phyloP scores from a whole-genome alignment of 2,329 filamentous ascomycete genomes.

The Fusarium drepaniforme region DNA sequence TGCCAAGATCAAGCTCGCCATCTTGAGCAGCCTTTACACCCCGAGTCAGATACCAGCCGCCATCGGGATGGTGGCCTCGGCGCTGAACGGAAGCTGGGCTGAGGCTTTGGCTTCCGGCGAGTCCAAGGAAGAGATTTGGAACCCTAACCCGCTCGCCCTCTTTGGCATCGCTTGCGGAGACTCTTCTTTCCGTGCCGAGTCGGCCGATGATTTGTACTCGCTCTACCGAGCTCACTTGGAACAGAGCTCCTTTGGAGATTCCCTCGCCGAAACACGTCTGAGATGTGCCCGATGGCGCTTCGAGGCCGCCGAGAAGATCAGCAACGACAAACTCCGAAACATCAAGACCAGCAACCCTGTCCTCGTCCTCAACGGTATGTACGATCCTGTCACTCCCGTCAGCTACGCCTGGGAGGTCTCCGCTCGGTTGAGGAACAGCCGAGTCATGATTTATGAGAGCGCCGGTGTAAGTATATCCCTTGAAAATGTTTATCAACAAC shows the following conservation, averaged over 20 bases:
- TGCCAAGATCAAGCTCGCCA: neutral
- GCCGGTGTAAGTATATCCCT: constrained; percentile 18
- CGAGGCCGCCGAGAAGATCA: constrained; percentile 5
- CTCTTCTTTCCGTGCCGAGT: constrained; percentile 15
- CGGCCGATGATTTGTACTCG: constrained; percentile 15
- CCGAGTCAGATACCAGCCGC: neutral
- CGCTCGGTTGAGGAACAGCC: constrained; percentile 15
- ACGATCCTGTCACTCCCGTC: constrained; percentile 17
- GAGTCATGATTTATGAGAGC: constrained; percentile 21
- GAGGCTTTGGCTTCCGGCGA: neutral
- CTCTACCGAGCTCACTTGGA: neutral
- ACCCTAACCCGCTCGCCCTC: neutral
- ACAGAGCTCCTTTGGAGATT: constrained; percentile 3
- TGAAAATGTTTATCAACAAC: neutral
- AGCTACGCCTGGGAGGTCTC: constrained; percentile 19
- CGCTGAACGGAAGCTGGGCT: neutral
- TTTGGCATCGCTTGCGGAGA: constrained; percentile 23
- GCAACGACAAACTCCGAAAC: constrained; percentile 7
- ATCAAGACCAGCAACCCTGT: constrained; percentile 22
- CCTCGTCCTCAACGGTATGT: constrained; percentile 20
- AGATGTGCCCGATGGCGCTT: neutral
- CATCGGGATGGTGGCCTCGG: neutral
- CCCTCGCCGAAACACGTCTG: neutral
- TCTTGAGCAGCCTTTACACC: neutral
- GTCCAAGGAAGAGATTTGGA: neutral